Base-by-base conservation (phyloP, 768 basidiomycete species). In the Boletales sp. region DNA sequence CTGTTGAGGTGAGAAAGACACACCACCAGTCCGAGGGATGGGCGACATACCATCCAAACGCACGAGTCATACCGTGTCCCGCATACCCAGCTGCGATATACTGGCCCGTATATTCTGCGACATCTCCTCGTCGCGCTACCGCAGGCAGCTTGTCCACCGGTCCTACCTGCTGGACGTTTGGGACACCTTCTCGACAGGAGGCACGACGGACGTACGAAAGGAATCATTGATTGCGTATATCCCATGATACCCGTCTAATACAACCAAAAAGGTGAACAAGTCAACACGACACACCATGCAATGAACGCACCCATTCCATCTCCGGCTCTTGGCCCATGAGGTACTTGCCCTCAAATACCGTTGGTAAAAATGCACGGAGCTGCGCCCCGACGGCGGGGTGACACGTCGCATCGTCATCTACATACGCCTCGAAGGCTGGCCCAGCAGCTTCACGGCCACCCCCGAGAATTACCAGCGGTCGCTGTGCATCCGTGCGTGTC, bases 171-270 rank as follows among this genome's bases (percentile, higher is more conserved):
- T 12, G 34, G 6, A 34, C 12, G 15, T 34, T 12, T 13, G 34
- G 5, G 13, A 28, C 25, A 28, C 5, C 25, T 28, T 28, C 25
- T 28, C 25, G 7, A 28, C 25, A 28, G 6, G 5, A 28, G 25
- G 25, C 4, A 28, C 25, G 25, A 28, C 6, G 25, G 25, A 49
- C 84, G 49, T 59, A 90, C 87, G 25, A 46, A 88, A 81, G 0
- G 89, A 89, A 61, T 85, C 83, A 1, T 72, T 70, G 0, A 69
- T 70, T 46, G 69, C 0, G 89, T 86, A 57, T 71, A 87, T 0
- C 82, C 90, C 87, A 90, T 90, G 39, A 93, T 88, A 0, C 90
- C 91, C 1, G 86, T 88, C 90, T 90, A 36, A 28, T 28, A 28
- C 25, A 4, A 28, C 25, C 25, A 28, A 28, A 28, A 28, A 28